Evolutionary conservation across 495 filamentous ascomycete genomes (phyloP), one percentile per base, ranked within the genome.

Genomic region (Aspergillus leporis): DNA sequence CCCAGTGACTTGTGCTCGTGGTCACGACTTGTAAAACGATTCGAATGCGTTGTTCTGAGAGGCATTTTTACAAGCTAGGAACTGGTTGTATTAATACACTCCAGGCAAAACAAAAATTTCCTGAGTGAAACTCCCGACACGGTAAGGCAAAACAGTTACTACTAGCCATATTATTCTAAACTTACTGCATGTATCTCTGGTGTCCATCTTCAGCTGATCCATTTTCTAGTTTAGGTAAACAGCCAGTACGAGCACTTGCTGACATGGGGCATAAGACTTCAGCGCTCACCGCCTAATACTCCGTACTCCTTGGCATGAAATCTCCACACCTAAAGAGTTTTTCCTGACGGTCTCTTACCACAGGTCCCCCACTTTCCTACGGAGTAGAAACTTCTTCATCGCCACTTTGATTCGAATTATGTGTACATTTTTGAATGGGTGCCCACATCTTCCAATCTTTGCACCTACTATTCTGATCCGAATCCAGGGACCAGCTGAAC

Each of bases 401-500:
- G 58, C 51, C 51, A 59, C 55, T 60, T 50, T 56, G 53, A 60
- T 60, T 49, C 22, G 36, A 43, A 54, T n/a, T 28, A 23, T 16
- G 19, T 36, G 12, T 53, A 13, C 34, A 19, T n/a, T 16, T 22
- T 14, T 40, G 52, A 32, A 41, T 54, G 52, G 34, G 23, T 25
- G 14, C 31, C 41, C 41, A 55, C 25, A 53, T 55, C 51, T 63
- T 56, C 57, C 54, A 50, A 28, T 62, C 55, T 32, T 31, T 53
- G 48, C 19, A 36, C 30, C 21, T 28, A 51, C 45, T 23, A 18
- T 41, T 30, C 31, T 40, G 16, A 6, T 23, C 31, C 46, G 54
- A 56, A 61, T 52, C 64, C 64, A 66, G 60, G 64, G 64, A 60
- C 59, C 61, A 30, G 31, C 28, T 0, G 55, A 56, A 31, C 43